Conservation (phyloP, 805 yeast species). For the Teunomyces stri region DNA sequence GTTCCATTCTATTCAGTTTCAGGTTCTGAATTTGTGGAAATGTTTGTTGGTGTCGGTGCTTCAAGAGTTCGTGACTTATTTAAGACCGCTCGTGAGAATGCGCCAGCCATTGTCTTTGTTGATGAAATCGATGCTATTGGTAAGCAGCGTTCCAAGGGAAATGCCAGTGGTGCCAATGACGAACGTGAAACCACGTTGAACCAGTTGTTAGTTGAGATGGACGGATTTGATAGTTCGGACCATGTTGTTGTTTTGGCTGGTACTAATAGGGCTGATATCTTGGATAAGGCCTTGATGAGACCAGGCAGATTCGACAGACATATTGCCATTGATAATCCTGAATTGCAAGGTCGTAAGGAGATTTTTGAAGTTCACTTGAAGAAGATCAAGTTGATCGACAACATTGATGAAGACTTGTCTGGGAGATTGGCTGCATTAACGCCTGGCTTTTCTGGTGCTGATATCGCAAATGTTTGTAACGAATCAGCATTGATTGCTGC, state of each 20-base stretch:
- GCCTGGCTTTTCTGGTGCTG: slow-evolving; percentile 98
- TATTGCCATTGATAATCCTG: slow-evolving; percentile 88
- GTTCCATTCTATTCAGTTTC: slow-evolving; percentile 95
- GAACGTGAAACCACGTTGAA: slow-evolving; percentile 96
- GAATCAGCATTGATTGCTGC: slow-evolving; percentile 98
- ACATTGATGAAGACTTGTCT: slow-evolving; percentile 52
- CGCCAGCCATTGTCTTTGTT: slow-evolving; percentile 94
- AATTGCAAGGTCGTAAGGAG: slow-evolving; percentile 90
- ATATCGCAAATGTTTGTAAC: slow-evolving; percentile 93
- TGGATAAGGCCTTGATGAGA: slow-evolving; percentile 89
- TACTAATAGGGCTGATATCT: slow-evolving; percentile 91
- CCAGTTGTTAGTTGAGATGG: slow-evolving; percentile 97
- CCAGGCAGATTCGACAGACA: slow-evolving; percentile 98
- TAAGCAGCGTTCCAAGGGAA: slow-evolving; percentile 76
- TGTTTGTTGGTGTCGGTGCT: slow-evolving; percentile 99
- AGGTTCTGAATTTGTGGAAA: slow-evolving; percentile 96
- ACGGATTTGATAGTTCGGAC: slow-evolving; percentile 87
- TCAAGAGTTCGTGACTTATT: slow-evolving; percentile 95
- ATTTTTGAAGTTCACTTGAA: slow-evolving; percentile 84
- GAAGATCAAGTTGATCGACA: slow-evolving; percentile 58
- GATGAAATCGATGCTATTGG: slow-evolving; percentile 99
- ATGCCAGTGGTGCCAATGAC: slow-evolving; percentile 80
- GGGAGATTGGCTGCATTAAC: slow-evolving; percentile 94
- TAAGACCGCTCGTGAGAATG: slow-evolving; percentile 85
- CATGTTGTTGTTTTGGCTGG: slow-evolving; percentile 98